phyloP scores from a whole-genome alignment of 176 grass and related monocot species.

The Avena atlantica region DNA sequence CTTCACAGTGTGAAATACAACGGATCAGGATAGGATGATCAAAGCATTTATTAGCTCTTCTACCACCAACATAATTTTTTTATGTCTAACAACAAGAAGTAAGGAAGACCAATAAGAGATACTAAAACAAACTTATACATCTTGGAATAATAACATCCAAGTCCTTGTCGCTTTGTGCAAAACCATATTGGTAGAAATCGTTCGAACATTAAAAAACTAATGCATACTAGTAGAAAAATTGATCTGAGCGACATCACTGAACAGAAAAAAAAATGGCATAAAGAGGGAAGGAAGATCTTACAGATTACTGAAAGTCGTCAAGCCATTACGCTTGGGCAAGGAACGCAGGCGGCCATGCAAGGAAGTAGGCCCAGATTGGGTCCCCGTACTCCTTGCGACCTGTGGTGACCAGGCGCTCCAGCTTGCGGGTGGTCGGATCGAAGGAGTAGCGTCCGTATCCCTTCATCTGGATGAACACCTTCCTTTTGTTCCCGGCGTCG shows the following conservation, averaged over 20 bases:
- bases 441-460: background rate
- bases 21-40: background rate
- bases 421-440: background rate
- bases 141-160: background rate
- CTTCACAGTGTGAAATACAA: background rate
- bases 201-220: background rate
- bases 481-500: background rate
- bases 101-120: background rate
- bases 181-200: background rate
- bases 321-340: background rate
- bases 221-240: background rate
- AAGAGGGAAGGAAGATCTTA: background rate
- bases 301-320: background rate
- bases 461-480: background rate
- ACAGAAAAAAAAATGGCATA: background rate
- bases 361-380: constrained; percentile 14
- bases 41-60: background rate
- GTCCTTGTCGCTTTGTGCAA: background rate
- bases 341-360: constrained; percentile 13
- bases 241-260: background rate
- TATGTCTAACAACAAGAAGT: background rate
- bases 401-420: background rate
- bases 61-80: background rate
- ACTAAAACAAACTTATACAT: background rate
- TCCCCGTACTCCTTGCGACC: background rate